Evolutionary conservation across 2,329 filamentous ascomycete species (phyloP), one percentile per base, ranked within the genome.

Genomic region (Paracoccidioides lutzii): DNA sequence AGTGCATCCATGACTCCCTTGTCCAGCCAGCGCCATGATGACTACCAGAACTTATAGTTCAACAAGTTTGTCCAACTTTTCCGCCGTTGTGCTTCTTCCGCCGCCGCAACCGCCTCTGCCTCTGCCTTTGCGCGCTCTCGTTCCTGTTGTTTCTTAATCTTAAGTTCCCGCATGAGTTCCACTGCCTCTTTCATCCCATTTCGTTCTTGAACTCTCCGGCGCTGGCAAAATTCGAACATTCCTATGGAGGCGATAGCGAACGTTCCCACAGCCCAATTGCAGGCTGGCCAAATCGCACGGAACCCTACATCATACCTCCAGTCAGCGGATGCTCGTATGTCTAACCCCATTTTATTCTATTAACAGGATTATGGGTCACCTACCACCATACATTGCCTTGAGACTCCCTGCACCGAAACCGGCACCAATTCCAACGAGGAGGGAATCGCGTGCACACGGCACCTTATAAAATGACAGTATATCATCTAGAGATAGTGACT

Each of bases 201-300:
- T 63, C 84, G 81, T 71, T 97, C 91, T 58, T 85, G 78, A 50
- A 81, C 77, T 57, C 90, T 79, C 59, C 81, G 79, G 62, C 83
- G 84, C 65, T 90, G 83, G 73, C 91, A 97, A 65, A 86, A 89
- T 71, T 96, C 88, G 72, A 90, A 93, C 52, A 85, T 84, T 35
- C 79, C 78, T 49, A 86, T 75, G n/a, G 86, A 84, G 5, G 80
- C 80, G 22, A 85, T 67, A 30, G 84, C 76, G 68, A 93, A 95
- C 40, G 82, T 78, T 5, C 83, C 87, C 5, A 93, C 89, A 0
- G 89, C 90, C 87, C 88, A 95, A 65, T 94, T 94, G 40, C 85
- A 84, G 0, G 87, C 82, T 64, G 80, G 81, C 55, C 78, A 79
- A 58, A 89, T 72, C 15, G 78, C 77, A 44, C 79, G 82, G 81